Evolutionary conservation across 768 basidiomycete species (phyloP), one percentile per base, ranked within the genome.

Genomic region (Russula sp.): DNA sequence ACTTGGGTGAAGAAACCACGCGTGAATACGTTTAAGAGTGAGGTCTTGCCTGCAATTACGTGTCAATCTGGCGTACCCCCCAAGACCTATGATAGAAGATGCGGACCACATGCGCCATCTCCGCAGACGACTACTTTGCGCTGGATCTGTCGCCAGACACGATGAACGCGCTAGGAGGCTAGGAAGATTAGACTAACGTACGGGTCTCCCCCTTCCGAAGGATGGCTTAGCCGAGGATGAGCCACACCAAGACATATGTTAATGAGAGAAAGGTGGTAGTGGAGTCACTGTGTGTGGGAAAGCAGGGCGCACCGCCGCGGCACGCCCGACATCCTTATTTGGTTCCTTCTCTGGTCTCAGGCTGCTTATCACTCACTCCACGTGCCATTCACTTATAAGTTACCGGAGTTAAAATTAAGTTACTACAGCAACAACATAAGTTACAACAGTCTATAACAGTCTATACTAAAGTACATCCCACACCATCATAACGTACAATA

Each of bases 1-100:
- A 93, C 85, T 81, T 91, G 88, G 35, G 95, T 95, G 74, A 98
- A 98, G 79, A 91, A 92, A 42, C 95, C 95, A 62, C 87, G 78
- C 55, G 89, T 91, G 74, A 89, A 95, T 52, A 94, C 93, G 72
- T 94, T 94, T 66, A 93, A 77, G 45, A 93, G 78, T 32, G 89
- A 91, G 1, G 89, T 92, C 78, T 92, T 90, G 69, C 87, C 87
- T 88, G 68, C 35, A 48, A 34, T 32, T 35, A 45, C 48, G 45
- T 37, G n/a, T 52, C 20, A 35, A 35, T 56, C 20, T 51, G 65
- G 59, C 45, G 48, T 70, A 69, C 50, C 31, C 42, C 16, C 27
- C 20, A 40, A 42, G 31, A 66, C 13, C 20, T 27, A 34, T 42
- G 42, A 42, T 42, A 59, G 14, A 54, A 40, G 47, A n/a, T 32